Evolutionary conservation across 768 basidiomycete genomes (phyloP), one percentile per base, ranked within the genome.

Genomic region (Boletellus ananiceps): DNA sequence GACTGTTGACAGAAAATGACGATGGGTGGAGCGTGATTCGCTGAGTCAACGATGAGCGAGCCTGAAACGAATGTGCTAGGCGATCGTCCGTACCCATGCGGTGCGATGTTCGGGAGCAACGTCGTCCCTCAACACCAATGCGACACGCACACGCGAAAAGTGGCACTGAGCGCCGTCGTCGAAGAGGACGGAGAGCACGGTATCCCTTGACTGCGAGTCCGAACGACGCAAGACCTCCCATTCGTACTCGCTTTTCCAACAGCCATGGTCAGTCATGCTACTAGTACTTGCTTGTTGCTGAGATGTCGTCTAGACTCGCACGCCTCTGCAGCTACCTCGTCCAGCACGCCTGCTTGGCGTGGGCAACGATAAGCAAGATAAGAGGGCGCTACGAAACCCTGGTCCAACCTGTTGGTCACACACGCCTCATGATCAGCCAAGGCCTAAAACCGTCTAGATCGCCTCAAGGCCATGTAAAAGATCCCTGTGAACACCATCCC

Each of bases 171-270:
- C 41, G 7, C 41, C 19, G 8, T 14, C 18, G 42, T 53, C 51
- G 19, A 57, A 49, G 8, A 54, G 33, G 44, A 39, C 19, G 3
- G 32, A 40, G 21, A 54, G 25, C 2, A 45, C 35, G 14, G 33
- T 57, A 25, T 43, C 27, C 18, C n/a, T 43, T 11, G 12, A 43
- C 8, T 19, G 31, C n/a, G 31, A 19, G 31, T 25, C 40, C n/a
- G 29, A 18, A 13, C 40, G 29, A 29, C 23, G 39, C 15, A n/a
- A 29, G 29, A 42, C 29, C 5, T 31, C 25, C 54, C 54, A 57
- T 14, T 51, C 49, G 31, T 48, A 43, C 18, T 47, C 47, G 31
- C 25, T 29, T 43, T 29, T 41, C 50, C 54, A 55, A 52, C 15
- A 49, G 32, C 31, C 40, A 37, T n/a, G 5, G 27, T 40, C 8